Evolutionary conservation across 768 basidiomycete species (phyloP), one percentile per base, ranked within the genome.

Genomic region (Astraeus odoratus): DNA sequence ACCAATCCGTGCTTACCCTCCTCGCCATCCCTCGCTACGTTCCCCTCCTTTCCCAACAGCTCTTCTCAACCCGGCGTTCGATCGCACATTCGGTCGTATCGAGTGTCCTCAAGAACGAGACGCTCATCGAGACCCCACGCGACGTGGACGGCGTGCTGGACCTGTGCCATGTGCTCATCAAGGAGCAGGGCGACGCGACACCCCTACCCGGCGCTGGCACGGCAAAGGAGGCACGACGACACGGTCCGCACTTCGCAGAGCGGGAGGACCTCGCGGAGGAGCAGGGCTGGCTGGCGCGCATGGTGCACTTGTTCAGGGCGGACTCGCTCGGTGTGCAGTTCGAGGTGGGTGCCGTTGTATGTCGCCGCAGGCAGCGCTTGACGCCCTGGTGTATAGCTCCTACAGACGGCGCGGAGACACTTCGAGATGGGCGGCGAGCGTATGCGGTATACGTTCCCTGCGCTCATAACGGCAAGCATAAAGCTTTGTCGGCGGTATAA

Each of bases 201-300:
- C 59, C 61, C 18, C 64, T 67, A 29, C 51, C 59, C 23, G 68
- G 20, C 15, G 19, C 15, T 2, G 57, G 51, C 19, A 53, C 63
- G 20, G 53, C 56, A 19, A 72, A 74, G 51, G 76, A 77, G 36
- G 57, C 64, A 39, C 72, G 80, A 48, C 69, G 81, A 49, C 76
- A 78, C 46, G 80, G 79, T 6, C 71, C 79, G 8, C 77, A 81
- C 53, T 68, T 71, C 23, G 56, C 77, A 42, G 94, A 95, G 60
- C 67, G 83, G 41, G 89, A 94, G 60, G 95, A 98, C 58, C 75
- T 93, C 71, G 94, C 93, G 0, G 96, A 99, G 63, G 96, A 99
- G 63, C 96, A 99, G 57, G 96, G 96, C 0, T 99, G 96, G 96
- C 81, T 97, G 13, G 95, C 96, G 31, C 72, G 95, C 51, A 97